A percentile compares a stretch with the other conserved stretches of the same genome.
phyloP scores from a whole-genome alignment of 106 monocot species.

The Dendrobium catenatum region DNA sequence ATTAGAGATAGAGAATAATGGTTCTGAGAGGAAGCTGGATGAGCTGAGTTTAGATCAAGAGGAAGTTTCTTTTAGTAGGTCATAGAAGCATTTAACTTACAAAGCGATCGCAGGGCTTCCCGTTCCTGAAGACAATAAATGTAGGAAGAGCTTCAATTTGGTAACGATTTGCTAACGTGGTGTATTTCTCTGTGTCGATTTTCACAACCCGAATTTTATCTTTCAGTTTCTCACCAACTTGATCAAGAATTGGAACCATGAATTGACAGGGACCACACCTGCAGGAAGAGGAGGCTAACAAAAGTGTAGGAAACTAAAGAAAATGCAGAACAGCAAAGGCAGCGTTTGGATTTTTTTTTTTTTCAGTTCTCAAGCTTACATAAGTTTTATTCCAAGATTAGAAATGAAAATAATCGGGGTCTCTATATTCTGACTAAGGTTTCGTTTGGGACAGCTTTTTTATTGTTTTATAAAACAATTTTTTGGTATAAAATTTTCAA shows the following conservation, averaged over 20 bases:
- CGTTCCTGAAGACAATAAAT: conserved; percentile 84
- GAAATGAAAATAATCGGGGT: too few relatives aligned
- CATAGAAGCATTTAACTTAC: conserved; percentile 42
- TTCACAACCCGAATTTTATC: conserved; percentile 75
- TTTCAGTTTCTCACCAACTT: conserved; percentile 56
- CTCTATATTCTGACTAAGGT: too few relatives aligned
- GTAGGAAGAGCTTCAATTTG: conserved; percentile 80
- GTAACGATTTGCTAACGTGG: conserved; percentile 58
- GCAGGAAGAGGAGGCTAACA: neutral
- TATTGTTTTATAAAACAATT: too few relatives aligned
- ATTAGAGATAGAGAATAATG: neutral
- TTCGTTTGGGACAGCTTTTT: too few relatives aligned
- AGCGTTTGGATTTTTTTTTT: too few relatives aligned
- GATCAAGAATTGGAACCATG: conserved; percentile 82
- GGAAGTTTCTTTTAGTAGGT: too few relatives aligned
- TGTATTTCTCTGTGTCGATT: conserved; percentile 93
- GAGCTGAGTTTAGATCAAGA: neutral
- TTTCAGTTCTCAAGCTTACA: too few relatives aligned
- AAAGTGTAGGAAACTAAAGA: too few relatives aligned
- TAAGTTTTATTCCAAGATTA: too few relatives aligned
- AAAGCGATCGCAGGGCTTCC: conserved; percentile 84
- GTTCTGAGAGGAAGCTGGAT: neutral
- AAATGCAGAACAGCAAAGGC: too few relatives aligned
- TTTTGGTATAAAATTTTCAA: too few relatives aligned
- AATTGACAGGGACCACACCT: conserved; percentile 98